Conservation (phyloP, 768 basidiomycete genomes). For the Fibroporia radiculosa region DNA sequence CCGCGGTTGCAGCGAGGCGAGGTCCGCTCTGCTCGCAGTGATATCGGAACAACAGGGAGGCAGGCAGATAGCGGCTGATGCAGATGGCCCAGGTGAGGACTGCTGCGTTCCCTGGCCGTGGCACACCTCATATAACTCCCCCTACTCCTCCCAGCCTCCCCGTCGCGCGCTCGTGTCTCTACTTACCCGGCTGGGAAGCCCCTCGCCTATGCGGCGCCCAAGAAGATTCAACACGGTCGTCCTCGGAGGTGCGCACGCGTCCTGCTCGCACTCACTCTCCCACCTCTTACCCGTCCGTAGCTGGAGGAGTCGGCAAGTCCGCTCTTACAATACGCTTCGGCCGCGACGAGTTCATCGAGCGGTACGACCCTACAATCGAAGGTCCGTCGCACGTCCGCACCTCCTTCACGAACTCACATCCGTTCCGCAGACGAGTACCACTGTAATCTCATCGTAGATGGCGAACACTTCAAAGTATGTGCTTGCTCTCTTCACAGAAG, state of each 20-base stretch:
- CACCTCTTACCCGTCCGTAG: conserved; percentile 27
- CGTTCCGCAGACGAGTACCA: conserved; percentile 58
- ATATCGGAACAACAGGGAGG: too few relatives aligned
- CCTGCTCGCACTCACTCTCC: conserved; percentile 1
- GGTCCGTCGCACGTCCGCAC: conserved; percentile 31
- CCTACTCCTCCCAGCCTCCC: too few relatives aligned
- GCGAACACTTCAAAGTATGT: conserved; percentile 52
- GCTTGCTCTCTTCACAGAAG: background rate
- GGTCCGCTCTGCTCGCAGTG: too few relatives aligned
- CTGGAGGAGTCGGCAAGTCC: conserved; percentile 86
- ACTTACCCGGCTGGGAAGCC: too few relatives aligned
- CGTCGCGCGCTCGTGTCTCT: too few relatives aligned
- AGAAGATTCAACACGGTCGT: conserved; percentile 67
- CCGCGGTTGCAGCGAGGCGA: too few relatives aligned
- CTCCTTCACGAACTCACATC: conserved; percentile 6
- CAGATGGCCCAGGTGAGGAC: too few relatives aligned
- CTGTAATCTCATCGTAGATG: conserved; percentile 57
- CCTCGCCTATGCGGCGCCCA: conserved; percentile 38
- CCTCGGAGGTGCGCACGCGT: conserved; percentile 54
- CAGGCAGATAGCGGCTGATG: too few relatives aligned
- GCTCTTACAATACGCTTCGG: conserved; percentile 78
- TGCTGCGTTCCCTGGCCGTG: too few relatives aligned
- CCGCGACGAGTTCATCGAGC: conserved; percentile 62
- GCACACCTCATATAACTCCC: too few relatives aligned
- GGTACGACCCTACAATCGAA: conserved; percentile 83